A percentile compares a stretch with the other conserved stretches of the same genome.
Evolutionary conservation across 169 alveolate species (phyloP).

Genomic region (Cryptosporidium felis): DNA sequence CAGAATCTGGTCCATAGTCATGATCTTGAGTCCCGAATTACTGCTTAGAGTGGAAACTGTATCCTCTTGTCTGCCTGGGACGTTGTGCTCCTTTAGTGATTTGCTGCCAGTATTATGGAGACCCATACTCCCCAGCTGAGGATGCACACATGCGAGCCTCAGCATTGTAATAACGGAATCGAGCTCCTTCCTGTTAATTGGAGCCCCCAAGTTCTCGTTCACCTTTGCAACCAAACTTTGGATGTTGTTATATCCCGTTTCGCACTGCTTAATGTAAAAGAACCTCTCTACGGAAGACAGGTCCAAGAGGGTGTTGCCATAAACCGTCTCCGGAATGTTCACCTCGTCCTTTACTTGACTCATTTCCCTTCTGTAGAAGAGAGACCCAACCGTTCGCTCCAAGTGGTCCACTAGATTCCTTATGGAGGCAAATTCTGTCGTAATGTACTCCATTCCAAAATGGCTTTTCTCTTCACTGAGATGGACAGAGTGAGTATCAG

Average conservation of each 20-base stretch:
- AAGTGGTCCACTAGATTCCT: background rate
- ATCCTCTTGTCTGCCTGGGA: background rate
- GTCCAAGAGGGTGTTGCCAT: conserved; percentile 50
- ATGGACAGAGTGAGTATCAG: too few relatives aligned
- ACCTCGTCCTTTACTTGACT: conserved; percentile 37
- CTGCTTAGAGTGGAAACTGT: conserved; percentile 14
- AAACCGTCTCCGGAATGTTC: conserved; percentile 16
- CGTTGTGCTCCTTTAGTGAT: background rate
- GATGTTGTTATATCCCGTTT: background rate
- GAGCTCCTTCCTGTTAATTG: conserved; percentile 59
- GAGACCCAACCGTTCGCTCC: conserved; percentile 6
- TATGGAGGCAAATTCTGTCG: background rate
- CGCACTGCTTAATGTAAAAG: conserved; percentile 75
- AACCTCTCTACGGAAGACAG: conserved; percentile 74
- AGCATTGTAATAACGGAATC: conserved; percentile 69
- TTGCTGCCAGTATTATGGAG: background rate
- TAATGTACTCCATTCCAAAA: background rate
- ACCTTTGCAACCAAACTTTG: background rate
- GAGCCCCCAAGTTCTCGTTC: background rate
- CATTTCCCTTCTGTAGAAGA: conserved; percentile 61
- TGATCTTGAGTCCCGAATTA: conserved; percentile 50
- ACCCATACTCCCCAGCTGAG: conserved; percentile 77
- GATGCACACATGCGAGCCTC: conserved; percentile 77
- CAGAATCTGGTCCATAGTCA: conserved; percentile 65
- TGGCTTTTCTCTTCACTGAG: too few relatives aligned